These are phyloP conservation scores for Picochlorum sp. DNA, from an alignment of 139 green algal genomes.

Conservation along the genomic window DNA sequence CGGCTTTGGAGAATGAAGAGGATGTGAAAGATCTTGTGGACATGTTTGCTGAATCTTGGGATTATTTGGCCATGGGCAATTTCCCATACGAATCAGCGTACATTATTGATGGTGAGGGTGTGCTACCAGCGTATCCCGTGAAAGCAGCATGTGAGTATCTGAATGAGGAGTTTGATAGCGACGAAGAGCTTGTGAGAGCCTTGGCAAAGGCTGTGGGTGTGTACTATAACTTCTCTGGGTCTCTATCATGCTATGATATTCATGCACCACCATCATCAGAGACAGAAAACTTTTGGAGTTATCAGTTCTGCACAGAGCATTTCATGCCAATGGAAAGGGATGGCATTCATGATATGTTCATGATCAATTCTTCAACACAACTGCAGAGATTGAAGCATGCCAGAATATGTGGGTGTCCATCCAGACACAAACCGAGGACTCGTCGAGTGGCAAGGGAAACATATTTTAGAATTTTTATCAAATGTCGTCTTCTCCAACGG, in stretches of 20 bases:
- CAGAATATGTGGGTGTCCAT: conserved; percentile 50
- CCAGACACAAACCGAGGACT: conserved; percentile 33
- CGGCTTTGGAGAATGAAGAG: conserved; percentile 1
- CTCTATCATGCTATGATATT: conserved; percentile 50
- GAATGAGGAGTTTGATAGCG: conserved; percentile 6
- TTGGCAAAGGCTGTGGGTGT: conserved; percentile 48
- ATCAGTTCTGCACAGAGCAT: conserved; percentile 40
- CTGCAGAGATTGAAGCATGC: conserved; percentile 29
- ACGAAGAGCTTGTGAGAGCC: conserved; percentile 26
- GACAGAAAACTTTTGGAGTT: conserved; percentile 58
- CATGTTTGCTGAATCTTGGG: conserved; percentile 30
- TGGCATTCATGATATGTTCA: conserved; percentile 39
- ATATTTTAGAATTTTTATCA: conserved; percentile 15
- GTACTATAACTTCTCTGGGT: conserved; percentile 70
- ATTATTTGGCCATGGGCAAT: conserved; percentile 44
- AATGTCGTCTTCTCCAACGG: conserved; percentile 48
- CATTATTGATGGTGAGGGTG: conserved; percentile 43
- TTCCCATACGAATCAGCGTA: conserved; percentile 49
- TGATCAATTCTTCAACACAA: conserved; percentile 26
- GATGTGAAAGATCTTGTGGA: conserved; percentile 32
- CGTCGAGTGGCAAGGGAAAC: conserved; percentile 33
- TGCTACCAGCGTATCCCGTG: conserved; percentile 51
- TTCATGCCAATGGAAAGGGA: conserved; percentile 35
- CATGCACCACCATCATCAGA: conserved; percentile 27
- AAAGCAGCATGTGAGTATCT: conserved; percentile 42